Percentiles rank a stretch among this genome's conserved stretches.
These are phyloP conservation scores for Mediolabrus comicus DNA, from an alignment of 108 stramenopile species.

Conservation along the genomic window DNA sequence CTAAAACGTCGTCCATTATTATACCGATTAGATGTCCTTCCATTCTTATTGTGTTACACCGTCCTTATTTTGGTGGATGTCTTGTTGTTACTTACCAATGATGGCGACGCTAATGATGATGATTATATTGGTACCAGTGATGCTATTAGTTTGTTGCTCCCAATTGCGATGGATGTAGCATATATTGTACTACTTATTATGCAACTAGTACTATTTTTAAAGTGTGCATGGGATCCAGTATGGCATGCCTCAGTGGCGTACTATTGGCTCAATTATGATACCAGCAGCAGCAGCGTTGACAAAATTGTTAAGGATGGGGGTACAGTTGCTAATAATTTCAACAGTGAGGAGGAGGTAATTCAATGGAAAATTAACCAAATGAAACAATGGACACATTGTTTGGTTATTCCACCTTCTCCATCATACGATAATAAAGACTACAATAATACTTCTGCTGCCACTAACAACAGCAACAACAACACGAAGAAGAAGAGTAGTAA, in stretches of 20 bases:
- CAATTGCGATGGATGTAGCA: slow-evolving; percentile 19
- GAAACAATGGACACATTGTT: slow-evolving; percentile 44
- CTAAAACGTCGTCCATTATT: slow-evolving; percentile 42
- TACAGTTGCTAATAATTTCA: too few relatives aligned
- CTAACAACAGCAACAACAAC: slow-evolving; percentile 14
- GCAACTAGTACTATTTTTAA: slow-evolving; percentile 44
- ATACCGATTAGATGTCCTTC: slow-evolving; percentile 53
- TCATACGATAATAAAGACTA: neutral
- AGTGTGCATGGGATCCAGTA: slow-evolving; percentile 46
- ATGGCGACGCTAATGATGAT: neutral
- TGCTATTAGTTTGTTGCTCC: neutral
- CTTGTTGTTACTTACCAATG: neutral
- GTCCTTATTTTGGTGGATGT: slow-evolving; percentile 42
- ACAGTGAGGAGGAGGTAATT: neutral
- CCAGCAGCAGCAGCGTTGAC: neutral
- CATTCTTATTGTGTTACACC: slow-evolving; percentile 51
- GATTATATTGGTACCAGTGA: neutral
- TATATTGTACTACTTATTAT: slow-evolving; percentile 25
- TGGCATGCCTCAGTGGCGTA: slow-evolving; percentile 43
- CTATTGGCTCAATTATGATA: neutral
- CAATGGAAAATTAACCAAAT: slow-evolving; percentile 10
- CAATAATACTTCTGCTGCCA: neutral
- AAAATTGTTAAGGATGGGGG: neutral
- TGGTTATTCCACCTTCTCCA: slow-evolving; percentile 32
- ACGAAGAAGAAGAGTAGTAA: slow-evolving; percentile 5